Percentiles rank a stretch among this genome's conserved stretches.
phyloP scores from a whole-genome alignment of 2,329 filamentous ascomycete genomes.

The Pezicula radicicola region DNA sequence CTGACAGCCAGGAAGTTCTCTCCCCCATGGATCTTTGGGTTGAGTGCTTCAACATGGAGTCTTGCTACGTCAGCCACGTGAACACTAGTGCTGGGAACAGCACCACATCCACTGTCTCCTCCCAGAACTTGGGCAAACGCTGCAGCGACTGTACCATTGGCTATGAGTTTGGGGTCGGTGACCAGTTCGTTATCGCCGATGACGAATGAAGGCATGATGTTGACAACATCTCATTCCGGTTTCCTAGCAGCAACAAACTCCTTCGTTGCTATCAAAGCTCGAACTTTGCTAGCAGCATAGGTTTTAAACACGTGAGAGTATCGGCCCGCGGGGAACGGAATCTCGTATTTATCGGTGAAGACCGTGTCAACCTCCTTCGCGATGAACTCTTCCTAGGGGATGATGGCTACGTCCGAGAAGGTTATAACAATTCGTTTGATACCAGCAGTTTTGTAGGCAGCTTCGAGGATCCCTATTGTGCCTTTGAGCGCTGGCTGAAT shows the following conservation, averaged over 20 bases:
- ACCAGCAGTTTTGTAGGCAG: constrained; percentile 31
- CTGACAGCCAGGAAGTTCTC: constrained; percentile 18
- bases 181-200: constrained; percentile 20
- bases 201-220: constrained; percentile 20
- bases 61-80: constrained; percentile 18
- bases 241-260: constrained; percentile 15
- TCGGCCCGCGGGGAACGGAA: constrained; percentile 15
- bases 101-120: constrained; percentile 13
- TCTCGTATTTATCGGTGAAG: constrained; percentile 16
- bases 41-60: constrained; percentile 17
- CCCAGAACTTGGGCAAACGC: constrained; percentile 16
- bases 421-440: constrained; percentile 42
- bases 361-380: constrained; percentile 17
- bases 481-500: constrained; percentile 33
- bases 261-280: constrained; percentile 21
- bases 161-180: constrained; percentile 11
- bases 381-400: constrained; percentile 17
- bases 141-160: constrained; percentile 11
- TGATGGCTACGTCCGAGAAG: constrained; percentile 42
- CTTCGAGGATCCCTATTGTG: constrained; percentile 33
- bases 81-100: constrained; percentile 14
- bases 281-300: constrained; percentile 27
- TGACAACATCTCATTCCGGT: constrained; percentile 19
- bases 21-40: constrained; percentile 16
- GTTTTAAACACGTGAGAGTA: constrained; percentile 22